Conservation (phyloP, 306 rosid genomes). For the Oemleria cerasiformis region DNA sequence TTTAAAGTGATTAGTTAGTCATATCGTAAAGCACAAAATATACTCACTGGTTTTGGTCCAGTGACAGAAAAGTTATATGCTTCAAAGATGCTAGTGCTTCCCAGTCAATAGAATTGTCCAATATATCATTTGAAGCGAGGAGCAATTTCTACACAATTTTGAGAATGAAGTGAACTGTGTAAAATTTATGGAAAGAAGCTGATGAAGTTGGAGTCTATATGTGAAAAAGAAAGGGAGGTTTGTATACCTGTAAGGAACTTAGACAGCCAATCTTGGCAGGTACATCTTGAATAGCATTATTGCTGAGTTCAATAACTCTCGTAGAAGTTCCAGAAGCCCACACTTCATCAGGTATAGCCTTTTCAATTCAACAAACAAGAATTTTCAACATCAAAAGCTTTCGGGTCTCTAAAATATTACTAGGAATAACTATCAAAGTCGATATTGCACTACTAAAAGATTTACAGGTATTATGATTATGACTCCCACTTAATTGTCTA, state of each 20-base stretch:
- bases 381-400: not conserved
- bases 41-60: slow-evolving; percentile 80
- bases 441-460: not conserved
- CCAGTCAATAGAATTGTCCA: slow-evolving; percentile 63
- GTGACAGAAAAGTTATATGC: slow-evolving; percentile 53
- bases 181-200: slow-evolving; percentile 3
- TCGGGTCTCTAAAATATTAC: not conserved
- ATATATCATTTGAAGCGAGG: slow-evolving; percentile 53
- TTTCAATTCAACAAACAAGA: slow-evolving; percentile 22
- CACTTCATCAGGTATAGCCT: slow-evolving; percentile 82
- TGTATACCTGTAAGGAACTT: slow-evolving; percentile 51
- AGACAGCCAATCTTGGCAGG: slow-evolving; percentile 55
- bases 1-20: not conserved
- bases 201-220: slow-evolving; percentile 11
- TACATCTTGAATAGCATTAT: slow-evolving; percentile 51
- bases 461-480: not conserved
- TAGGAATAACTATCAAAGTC: not conserved
- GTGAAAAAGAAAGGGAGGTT: slow-evolving; percentile 18
- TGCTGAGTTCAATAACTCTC: slow-evolving; percentile 67
- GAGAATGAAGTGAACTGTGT: slow-evolving; percentile 20
- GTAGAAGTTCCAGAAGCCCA: slow-evolving; percentile 66
- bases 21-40: slow-evolving; percentile 6
- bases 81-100: slow-evolving; percentile 57
- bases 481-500: not conserved
- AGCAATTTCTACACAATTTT: slow-evolving; percentile 54